phyloP scores from a whole-genome alignment of 2,329 filamentous ascomycete species.

The Davidsoniella virescens region DNA sequence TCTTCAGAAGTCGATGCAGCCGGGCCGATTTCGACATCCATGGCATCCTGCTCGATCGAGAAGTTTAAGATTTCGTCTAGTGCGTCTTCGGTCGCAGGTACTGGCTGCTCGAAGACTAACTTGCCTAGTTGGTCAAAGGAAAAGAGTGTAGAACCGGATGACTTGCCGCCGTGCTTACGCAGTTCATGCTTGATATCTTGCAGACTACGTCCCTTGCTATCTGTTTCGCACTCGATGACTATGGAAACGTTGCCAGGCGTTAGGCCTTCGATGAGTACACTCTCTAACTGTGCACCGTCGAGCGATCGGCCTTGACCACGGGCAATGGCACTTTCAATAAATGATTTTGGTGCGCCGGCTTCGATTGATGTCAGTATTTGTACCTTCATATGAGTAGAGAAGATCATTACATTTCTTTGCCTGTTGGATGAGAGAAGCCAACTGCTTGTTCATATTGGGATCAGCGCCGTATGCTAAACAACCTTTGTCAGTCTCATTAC shows the following conservation, averaged over 20 bases:
- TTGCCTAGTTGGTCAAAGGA: slow-evolving; percentile 72
- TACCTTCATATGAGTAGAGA: slow-evolving; percentile 13
- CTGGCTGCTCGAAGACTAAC: slow-evolving; percentile 44
- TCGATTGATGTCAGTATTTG: slow-evolving; percentile 10
- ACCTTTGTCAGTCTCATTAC: neutral
- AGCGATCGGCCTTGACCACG: slow-evolving; percentile 73
- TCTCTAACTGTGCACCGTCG: slow-evolving; percentile 60
- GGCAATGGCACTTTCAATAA: slow-evolving; percentile 73
- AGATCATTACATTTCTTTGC: slow-evolving; percentile 55
- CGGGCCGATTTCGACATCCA: slow-evolving; percentile 12
- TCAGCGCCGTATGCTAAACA: slow-evolving; percentile 11
- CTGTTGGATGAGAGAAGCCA: slow-evolving; percentile 53
- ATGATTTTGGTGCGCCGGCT: slow-evolving; percentile 66
- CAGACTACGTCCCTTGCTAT: slow-evolving; percentile 58
- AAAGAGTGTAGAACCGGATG: slow-evolving; percentile 56
- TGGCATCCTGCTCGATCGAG: slow-evolving; percentile 8
- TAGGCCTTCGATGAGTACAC: slow-evolving; percentile 63
- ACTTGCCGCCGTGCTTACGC: slow-evolving; percentile 53
- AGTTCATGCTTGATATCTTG: slow-evolving; percentile 56
- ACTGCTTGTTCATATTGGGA: slow-evolving; percentile 56
- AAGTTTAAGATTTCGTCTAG: slow-evolving; percentile 12
- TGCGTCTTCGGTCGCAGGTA: neutral
- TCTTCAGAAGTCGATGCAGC: too few relatives aligned
- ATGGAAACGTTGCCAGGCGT: slow-evolving; percentile 60
- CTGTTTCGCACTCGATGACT: slow-evolving; percentile 73